Evolutionary conservation across 257 asterid species (phyloP), one percentile per base, ranked within the genome.

Genomic region (Solanum clarkiae): DNA sequence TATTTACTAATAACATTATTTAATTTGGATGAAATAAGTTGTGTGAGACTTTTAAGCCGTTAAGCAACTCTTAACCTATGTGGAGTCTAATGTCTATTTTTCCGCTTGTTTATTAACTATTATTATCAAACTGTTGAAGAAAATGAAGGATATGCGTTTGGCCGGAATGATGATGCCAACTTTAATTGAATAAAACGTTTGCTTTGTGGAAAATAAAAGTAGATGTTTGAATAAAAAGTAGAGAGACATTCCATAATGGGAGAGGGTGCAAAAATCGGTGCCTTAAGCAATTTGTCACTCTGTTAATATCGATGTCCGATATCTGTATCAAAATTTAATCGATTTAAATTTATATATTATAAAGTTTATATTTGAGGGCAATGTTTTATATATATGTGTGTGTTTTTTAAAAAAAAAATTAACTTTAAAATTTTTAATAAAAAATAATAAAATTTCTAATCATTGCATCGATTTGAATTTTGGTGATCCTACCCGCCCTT

Each of bases 161-260:
- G 82, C 53, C 26, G 1, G 82, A 29, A 29, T 29, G 32, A 77
- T 51, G 44, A 51, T 51, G 82, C 63, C 82, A 51, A 77, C 44
- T 77, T 77, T 49, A 49, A 16, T 49, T 53, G 62, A 49, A 77
- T 17, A 26, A 49, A 77, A 8, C 62, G 82, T 10, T 77, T 77
- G 45, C 47, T 77, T 69, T 5, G 82, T 49, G 60, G 22, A 49
- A 49, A 49, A 75, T 24, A 75, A 75, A 49, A 7, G 63, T 24
- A 6, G 60, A 47, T 75, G 62, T 75, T 24, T 75, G 82, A 75
- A 49, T 26, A 15, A 77, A 16, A 77, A 77, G 82, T 77, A 63
- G 82, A 53, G 63, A 77, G 45, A 77, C 82, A 77, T 51, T 77
- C 45, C 47, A 51, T 26, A 77, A 74, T 74, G 81, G 81, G 42